These are phyloP conservation scores for Fusarium succisae DNA, from an alignment of 2,329 filamentous ascomycete species.

Conservation along the genomic window DNA sequence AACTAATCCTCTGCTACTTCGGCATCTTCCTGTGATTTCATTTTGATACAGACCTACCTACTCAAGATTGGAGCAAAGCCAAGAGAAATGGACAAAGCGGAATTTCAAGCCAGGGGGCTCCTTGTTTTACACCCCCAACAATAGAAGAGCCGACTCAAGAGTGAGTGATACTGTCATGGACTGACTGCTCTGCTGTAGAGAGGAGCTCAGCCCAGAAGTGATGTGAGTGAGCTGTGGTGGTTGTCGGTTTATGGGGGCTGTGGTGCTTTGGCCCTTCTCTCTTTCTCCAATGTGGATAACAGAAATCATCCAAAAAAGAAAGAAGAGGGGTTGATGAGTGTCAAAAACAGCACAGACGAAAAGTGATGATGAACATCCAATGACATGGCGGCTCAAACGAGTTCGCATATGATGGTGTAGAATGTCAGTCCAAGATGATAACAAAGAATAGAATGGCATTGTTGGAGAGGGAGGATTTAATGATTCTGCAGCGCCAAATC, in stretches of 20 bases:
- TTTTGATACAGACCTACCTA: constrained; percentile 3
- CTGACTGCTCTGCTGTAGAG: not conserved
- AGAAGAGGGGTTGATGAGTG: not conserved
- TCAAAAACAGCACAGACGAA: not conserved
- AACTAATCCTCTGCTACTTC: not conserved
- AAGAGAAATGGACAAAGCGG: not conserved
- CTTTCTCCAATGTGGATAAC: constrained; percentile 3
- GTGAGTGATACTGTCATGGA: not conserved
- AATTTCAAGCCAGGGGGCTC: not conserved
- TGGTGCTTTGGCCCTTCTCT: constrained; percentile 25
- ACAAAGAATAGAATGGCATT: not conserved
- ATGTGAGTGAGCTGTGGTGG: not conserved
- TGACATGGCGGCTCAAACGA: not conserved
- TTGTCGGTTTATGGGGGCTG: constrained; percentile 1
- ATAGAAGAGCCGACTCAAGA: constrained; percentile 8
- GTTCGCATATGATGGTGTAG: not conserved
- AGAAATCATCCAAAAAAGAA: not conserved
- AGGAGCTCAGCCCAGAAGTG: constrained; percentile 1
- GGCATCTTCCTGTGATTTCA: constrained; percentile 20
- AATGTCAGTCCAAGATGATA: not conserved
- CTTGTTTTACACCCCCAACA: constrained; percentile 3
- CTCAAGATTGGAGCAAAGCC: constrained; percentile 14
- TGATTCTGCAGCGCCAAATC: not conserved
- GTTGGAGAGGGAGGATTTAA: not conserved
- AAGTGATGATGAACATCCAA: not conserved